Evolutionary conservation across 768 basidiomycete genomes (phyloP), one percentile per base, ranked within the genome.

Genomic region (Vishniacozyma victoriae): DNA sequence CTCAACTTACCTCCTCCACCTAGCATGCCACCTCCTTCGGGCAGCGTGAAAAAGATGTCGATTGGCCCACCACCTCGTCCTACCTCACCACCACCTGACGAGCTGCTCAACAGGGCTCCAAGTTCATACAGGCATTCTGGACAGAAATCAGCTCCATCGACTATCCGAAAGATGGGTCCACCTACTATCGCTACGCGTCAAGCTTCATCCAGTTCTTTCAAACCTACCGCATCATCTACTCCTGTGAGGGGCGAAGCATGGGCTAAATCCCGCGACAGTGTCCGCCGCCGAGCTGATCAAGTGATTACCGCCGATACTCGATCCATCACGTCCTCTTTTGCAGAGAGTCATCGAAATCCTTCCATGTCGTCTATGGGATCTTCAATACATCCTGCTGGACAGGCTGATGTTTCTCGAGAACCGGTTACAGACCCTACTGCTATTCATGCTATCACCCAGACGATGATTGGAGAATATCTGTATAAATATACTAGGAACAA

Each of bases 401-500:
- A 35, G 3, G 29, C 41, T 18, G 42, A 26, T 19, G 29, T 9
- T 33, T n/a, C 29, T 9, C n/a, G 9, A 9, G 12, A 22, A 16
- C 46, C 70, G 26, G 78, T 76, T 16, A 95, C 93, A 22, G 93
- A 99, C 65, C 92, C 91, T 3, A 74, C 78, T 2, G 75, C 95
- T 63, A 95, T 97, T 57, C 93, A 96, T 68, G 86, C 92, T 1
- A 96, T 97, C 60, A 99, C 95, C 14, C 93, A 97, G 77, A 95
- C 92, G 19, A 99, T 99, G 95, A 97, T 97, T 58, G 93, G 95
- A 41, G 93, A 97, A 76, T 96, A 91, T 74, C 72, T 99, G 75
- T 88, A 87, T 79, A 97, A 97, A 77, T 96, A 99, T 74, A 96
- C 93, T 7, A 79, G 93, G 43, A 80, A 82, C 48, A 75, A 86